A percentile compares a stretch with the other conserved stretches of the same genome.
Evolutionary conservation across 306 rosid genomes (phyloP).

Genomic region (Quercus wislizeni): DNA sequence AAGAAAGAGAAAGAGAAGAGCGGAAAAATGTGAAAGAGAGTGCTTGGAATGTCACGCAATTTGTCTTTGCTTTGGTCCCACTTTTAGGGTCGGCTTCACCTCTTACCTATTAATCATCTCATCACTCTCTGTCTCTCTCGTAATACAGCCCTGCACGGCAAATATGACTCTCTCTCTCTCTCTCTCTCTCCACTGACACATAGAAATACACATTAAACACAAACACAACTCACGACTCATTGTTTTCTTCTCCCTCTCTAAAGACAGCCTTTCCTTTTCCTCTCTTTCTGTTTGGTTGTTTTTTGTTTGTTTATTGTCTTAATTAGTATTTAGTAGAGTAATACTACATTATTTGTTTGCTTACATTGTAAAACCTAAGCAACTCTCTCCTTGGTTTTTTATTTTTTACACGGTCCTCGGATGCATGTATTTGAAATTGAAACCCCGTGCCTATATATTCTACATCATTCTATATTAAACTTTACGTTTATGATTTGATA

Average conservation of each 20-base stretch:
- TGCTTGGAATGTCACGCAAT: slow-evolving; percentile 64
- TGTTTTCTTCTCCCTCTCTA: slow-evolving; percentile 57
- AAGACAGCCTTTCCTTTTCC: slow-evolving; percentile 21
- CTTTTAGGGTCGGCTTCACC: slow-evolving; percentile 38
- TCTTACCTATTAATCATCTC: background rate
- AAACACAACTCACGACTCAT: slow-evolving; percentile 10
- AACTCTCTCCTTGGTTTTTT: slow-evolving; percentile 21
- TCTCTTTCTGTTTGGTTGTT: slow-evolving; percentile 8
- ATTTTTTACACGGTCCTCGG: slow-evolving; percentile 15
- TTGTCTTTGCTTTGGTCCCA: slow-evolving; percentile 60
- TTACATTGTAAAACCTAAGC: slow-evolving; percentile 15
- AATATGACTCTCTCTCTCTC: slow-evolving; percentile 8
- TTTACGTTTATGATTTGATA: too few species aligned
- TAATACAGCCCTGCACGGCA: slow-evolving; percentile 48
- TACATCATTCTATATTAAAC: too few species aligned
- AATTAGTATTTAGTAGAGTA: background rate
- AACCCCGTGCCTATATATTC: background rate
- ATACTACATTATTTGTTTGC: slow-evolving; percentile 29
- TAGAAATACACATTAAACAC: background rate
- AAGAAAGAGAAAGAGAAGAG: slow-evolving; percentile 11
- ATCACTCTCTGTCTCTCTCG: slow-evolving; percentile 1
- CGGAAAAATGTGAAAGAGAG: slow-evolving; percentile 48
- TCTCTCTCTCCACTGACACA: background rate
- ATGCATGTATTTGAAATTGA: slow-evolving; percentile 17
- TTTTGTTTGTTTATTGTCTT: slow-evolving; percentile 38